Base-by-base conservation (phyloP, 805 yeast species). In the Torulaspora gathmanii region DNA sequence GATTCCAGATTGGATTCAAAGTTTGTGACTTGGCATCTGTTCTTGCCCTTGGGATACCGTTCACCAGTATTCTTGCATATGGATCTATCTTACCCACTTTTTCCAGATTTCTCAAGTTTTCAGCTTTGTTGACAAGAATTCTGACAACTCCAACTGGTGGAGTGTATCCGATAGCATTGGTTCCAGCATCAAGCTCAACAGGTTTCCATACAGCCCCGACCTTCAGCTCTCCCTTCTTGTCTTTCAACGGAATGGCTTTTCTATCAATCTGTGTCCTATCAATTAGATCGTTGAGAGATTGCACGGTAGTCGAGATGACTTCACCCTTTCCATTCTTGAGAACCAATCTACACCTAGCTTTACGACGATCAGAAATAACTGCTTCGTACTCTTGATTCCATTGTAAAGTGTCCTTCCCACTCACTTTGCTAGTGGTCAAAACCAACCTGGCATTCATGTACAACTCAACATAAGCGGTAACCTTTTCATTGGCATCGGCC, bases 121-220 rank as follows among this genome's bases (percentile, higher is more conserved):
- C 77, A 34, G 95, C 97, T 49, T 75, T 76, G 53, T 77, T 78
- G 49, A 93, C 65, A 47, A 76, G 72, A 23, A 93, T 72, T 60
- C 97, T 80, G 5, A 90, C 75, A 27, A 85, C 91, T 62, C 99
- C 99, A 61, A 91, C 83, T 40, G 99, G 99, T 46, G 88, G 88
- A n/a, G 88, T 79, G 69, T 89, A 91, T 41, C 91, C 93, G 54
- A 82, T 79, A 17, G 86, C 68, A 49, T 88, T 86, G 31, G 80
- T 67, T 13, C 83, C 84, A 42, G 81, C 79, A 49, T 68, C 74
- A 58, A 91, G 68, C 23, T 75, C 79, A 41, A 90, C 95, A 7
- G 98, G 91, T 65, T 83, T 88, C 96, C 96, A 93, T 42, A 71
- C 67, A 23, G 93, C 79, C 4, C 76, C 67, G 45, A 93, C 62